A percentile compares a stretch with the other conserved stretches of the same genome.
These are phyloP conservation scores for Fusarium sp. DNA, from an alignment of 2,329 filamentous ascomycete genomes.

Conservation along the genomic window DNA sequence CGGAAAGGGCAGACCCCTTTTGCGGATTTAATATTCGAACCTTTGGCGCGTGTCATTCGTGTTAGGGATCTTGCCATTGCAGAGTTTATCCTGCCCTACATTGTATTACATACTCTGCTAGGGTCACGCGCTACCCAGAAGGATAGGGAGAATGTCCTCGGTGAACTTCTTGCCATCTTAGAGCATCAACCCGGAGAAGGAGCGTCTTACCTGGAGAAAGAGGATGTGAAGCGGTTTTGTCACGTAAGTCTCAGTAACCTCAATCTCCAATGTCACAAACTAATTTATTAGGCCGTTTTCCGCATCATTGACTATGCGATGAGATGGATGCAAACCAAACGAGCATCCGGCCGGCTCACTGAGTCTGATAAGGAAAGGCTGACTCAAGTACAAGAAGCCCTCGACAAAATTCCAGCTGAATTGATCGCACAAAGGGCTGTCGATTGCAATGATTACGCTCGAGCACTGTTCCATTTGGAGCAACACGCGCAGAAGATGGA, in stretches of 20 bases:
- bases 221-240: slow-evolving; percentile 86
- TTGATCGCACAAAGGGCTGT: slow-evolving; percentile 83
- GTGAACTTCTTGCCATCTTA: slow-evolving; percentile 82
- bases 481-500: slow-evolving; percentile 77
- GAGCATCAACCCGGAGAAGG: slow-evolving; percentile 65
- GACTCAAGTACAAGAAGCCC: slow-evolving; percentile 61
- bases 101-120: slow-evolving; percentile 84
- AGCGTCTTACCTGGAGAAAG: slow-evolving; percentile 70
- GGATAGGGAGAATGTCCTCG: slow-evolving; percentile 73
- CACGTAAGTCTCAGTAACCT: slow-evolving; percentile 70
- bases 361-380: slow-evolving; percentile 61
- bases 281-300: slow-evolving; percentile 78
- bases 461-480: slow-evolving; percentile 94
- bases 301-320: slow-evolving; percentile 91
- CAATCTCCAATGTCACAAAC: background rate
- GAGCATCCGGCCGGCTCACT: slow-evolving; percentile 47
- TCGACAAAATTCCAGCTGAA: slow-evolving; percentile 77
- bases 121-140: slow-evolving; percentile 71
- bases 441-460: slow-evolving; percentile 93
- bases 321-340: slow-evolving; percentile 86
- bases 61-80: slow-evolving; percentile 88
- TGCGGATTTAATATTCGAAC: slow-evolving; percentile 81
- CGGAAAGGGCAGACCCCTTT: slow-evolving; percentile 80
- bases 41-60: slow-evolving; percentile 83
- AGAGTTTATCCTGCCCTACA: slow-evolving; percentile 89